Evolutionary conservation across 305 asterid species (phyloP).

Genomic region (Fraxinus sp.): DNA sequence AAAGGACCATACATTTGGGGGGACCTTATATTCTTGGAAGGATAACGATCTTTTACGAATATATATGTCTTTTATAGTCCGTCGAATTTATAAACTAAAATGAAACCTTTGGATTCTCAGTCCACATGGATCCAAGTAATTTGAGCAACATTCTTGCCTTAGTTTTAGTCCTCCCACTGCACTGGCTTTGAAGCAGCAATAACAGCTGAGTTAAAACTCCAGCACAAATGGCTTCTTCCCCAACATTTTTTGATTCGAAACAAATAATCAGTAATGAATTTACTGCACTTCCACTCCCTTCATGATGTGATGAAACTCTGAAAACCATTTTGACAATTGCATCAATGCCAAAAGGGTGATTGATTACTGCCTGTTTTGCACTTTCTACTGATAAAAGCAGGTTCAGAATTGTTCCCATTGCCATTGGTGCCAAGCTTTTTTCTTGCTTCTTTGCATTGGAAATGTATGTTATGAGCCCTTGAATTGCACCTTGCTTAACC

Average conservation of each 20-base stretch:
- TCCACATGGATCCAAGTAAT: conserved; percentile 40
- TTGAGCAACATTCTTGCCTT: conserved; percentile 54
- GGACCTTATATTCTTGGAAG: not conserved
- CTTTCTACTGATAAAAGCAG: conserved; percentile 20
- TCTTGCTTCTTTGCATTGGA: conserved; percentile 13
- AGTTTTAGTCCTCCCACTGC: conserved; percentile 40
- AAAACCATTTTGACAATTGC: conserved; percentile 57
- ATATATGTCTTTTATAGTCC: not conserved
- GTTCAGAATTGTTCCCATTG: conserved; percentile 37
- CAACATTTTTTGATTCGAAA: conserved; percentile 28
- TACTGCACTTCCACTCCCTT: conserved; percentile 56
- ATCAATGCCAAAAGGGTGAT: conserved; percentile 34
- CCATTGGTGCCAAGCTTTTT: conserved; percentile 32
- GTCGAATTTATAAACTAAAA: not conserved
- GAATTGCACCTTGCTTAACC: conserved; percentile 29
- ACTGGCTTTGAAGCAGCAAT: conserved; percentile 61
- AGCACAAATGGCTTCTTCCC: conserved; percentile 42
- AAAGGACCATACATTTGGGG: not conserved
- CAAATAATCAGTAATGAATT: conserved; percentile 39
- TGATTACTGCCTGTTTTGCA: conserved; percentile 28
- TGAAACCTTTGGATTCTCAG: conserved; percentile 19
- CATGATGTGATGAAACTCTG: conserved; percentile 41
- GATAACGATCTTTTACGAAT: not conserved
- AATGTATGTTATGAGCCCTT: conserved; percentile 35
- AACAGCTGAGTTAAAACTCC: conserved; percentile 53